phyloP scores from a whole-genome alignment of 164 flowering plant species.

The Macadamia integrifolia region DNA sequence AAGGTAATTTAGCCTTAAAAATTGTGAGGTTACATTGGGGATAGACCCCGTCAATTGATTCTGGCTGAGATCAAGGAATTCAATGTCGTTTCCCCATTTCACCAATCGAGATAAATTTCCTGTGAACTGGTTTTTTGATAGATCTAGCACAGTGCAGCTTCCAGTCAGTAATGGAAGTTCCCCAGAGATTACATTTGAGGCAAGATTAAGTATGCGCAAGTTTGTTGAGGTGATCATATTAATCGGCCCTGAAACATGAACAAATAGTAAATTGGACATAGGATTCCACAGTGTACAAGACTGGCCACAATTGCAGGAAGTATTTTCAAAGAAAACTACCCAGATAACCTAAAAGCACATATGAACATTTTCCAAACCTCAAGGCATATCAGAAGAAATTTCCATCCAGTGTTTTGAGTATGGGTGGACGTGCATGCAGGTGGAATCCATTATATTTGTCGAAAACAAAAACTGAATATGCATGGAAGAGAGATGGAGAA shows the following conservation, averaged over 20 bases:
- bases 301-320: neutral
- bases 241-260: conserved; percentile 60
- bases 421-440: too few species aligned
- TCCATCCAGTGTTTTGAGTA: too few species aligned
- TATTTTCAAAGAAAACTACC: too few species aligned
- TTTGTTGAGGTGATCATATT: conserved; percentile 71
- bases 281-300: conserved; percentile 1
- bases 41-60: conserved; percentile 67
- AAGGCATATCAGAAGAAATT: too few species aligned
- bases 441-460: too few species aligned
- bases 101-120: conserved; percentile 61
- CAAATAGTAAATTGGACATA: neutral
- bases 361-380: too few species aligned
- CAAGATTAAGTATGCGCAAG: conserved; percentile 62
- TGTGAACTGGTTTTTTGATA: conserved; percentile 63
- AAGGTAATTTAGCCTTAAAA: conserved; percentile 70
- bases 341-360: too few species aligned
- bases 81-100: conserved; percentile 78
- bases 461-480: too few species aligned
- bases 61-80: conserved; percentile 83
- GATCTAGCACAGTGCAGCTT: conserved; percentile 65
- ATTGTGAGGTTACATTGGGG: conserved; percentile 66
- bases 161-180: conserved; percentile 83
- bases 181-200: conserved; percentile 75
- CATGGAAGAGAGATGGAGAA: neutral